Percentiles rank a stretch among this genome's conserved stretches.
phyloP scores from a whole-genome alignment of 441 rosid species.

The Aquilaria agallochum region DNA sequence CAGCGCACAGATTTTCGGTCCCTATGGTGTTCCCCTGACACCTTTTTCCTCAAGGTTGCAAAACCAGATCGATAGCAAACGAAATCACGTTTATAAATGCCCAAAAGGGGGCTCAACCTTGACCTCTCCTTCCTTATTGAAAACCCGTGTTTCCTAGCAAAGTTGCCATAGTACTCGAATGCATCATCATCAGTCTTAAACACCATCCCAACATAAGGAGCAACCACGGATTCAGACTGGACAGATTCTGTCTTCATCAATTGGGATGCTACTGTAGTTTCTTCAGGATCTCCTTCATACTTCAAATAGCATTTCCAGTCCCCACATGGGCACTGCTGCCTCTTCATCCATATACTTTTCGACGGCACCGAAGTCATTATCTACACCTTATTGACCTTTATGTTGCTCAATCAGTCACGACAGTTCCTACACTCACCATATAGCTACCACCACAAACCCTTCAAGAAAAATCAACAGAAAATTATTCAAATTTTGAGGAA shows the following conservation, averaged over 20 bases:
- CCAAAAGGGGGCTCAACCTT: conserved; percentile 40
- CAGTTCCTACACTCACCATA: conserved; percentile 11
- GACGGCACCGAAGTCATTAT: conserved; percentile 17
- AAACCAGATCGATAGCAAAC: conserved; percentile 50
- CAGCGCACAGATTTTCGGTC: conserved; percentile 44
- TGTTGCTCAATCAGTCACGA: conserved; percentile 3
- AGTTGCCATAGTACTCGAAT: conserved; percentile 39
- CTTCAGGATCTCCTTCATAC: conserved; percentile 31
- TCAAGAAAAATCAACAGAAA: background rate
- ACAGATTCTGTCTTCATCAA: conserved; percentile 22
- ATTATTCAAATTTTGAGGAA: too few relatives aligned
- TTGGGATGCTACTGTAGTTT: conserved; percentile 21
- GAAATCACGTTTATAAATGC: conserved; percentile 43
- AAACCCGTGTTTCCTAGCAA: conserved; percentile 46
- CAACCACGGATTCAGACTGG: conserved; percentile 27
- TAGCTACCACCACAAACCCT: conserved; percentile 15
- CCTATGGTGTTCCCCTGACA: conserved; percentile 41
- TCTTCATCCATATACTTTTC: conserved; percentile 34
- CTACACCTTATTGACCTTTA: conserved; percentile 3
- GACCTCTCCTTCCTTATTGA: conserved; percentile 44
- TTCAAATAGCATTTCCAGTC: conserved; percentile 45
- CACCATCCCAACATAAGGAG: conserved; percentile 44
- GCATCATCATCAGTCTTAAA: conserved; percentile 40
- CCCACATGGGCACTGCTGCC: conserved; percentile 48
- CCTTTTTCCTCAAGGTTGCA: conserved; percentile 39